Percentiles rank a stretch among this genome's conserved stretches.
Conservation (phyloP, 139 green algal genomes). For the Chlamydomonas sp. region DNA sequence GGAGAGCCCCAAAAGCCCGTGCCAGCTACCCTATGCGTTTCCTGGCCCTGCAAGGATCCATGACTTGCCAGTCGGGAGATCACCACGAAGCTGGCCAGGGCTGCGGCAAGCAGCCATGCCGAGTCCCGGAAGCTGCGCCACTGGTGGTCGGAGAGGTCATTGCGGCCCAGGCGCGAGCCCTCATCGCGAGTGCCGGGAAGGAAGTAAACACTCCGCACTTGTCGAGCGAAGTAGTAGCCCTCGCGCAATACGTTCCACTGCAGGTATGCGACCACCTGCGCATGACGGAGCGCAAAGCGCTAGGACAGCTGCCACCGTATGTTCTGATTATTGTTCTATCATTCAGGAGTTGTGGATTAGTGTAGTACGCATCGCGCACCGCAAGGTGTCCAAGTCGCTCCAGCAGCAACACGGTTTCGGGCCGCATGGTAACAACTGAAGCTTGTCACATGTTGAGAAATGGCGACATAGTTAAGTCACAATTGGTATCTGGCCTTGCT, state of each 20-base stretch:
- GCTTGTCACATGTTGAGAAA: too few relatives aligned
- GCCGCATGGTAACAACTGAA: too few relatives aligned
- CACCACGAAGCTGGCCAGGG: constrained; percentile 49
- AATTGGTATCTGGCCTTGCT: too few relatives aligned
- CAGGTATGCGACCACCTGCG: constrained; percentile 35
- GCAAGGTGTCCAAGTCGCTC: constrained; percentile 18
- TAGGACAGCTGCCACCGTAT: too few relatives aligned
- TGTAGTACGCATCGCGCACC: not conserved
- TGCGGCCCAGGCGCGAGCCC: not conserved
- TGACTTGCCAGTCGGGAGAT: constrained; percentile 47
- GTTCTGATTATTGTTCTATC: not conserved
- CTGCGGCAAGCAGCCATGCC: constrained; percentile 44
- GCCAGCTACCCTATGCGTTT: not conserved
- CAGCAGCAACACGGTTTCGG: not conserved
- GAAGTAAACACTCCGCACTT: not conserved
- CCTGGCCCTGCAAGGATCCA: not conserved
- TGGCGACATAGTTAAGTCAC: too few relatives aligned
- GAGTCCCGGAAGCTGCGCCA: constrained; percentile 77
- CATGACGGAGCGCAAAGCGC: not conserved
- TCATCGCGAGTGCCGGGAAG: not conserved
- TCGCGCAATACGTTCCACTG: constrained; percentile 34
- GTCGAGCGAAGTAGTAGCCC: constrained; percentile 16
- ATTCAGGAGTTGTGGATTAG: not conserved
- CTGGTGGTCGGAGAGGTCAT: constrained; percentile 86
- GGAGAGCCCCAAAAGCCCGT: not conserved